Conservation (phyloP, 257 asterid species). For the Solanum lycopersicoides region DNA sequence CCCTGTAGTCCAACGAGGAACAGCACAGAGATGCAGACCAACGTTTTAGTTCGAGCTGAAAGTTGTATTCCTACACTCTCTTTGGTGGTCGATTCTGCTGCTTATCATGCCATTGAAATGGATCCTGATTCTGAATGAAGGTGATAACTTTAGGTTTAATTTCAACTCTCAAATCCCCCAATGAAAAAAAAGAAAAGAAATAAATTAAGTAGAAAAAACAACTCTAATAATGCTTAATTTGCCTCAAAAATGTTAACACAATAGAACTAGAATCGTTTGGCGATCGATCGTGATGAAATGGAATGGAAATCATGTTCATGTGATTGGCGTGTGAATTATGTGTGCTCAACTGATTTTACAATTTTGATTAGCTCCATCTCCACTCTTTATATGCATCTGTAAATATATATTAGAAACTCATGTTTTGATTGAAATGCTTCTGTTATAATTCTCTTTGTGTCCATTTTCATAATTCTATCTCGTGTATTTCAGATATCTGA, state of each 20-base stretch:
- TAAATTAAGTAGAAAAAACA: not conserved
- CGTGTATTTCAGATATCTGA: not conserved
- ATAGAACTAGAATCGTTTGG: not conserved
- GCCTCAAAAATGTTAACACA: not conserved
- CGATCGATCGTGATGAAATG: not conserved
- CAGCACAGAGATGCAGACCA: constrained; percentile 4
- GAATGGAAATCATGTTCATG: not conserved
- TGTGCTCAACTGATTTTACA: not conserved
- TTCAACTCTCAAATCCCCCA: not conserved
- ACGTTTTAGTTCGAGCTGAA: constrained; percentile 42
- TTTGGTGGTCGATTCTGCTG: constrained; percentile 16
- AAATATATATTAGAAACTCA: not conserved
- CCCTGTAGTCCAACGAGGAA: constrained; percentile 57
- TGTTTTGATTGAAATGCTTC: not conserved
- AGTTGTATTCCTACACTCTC: constrained; percentile 57
- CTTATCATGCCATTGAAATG: constrained; percentile 24
- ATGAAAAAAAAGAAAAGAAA: not conserved
- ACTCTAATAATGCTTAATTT: not conserved
- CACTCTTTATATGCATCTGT: not conserved
- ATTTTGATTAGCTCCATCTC: not conserved
- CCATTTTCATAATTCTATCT: not conserved
- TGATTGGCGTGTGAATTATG: not conserved
- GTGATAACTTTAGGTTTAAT: constrained; percentile 11
- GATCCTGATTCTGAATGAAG: constrained; percentile 20
- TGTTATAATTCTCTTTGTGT: not conserved